Conservation (phyloP, 176 grass and related monocot species). For the Canna indica region DNA sequence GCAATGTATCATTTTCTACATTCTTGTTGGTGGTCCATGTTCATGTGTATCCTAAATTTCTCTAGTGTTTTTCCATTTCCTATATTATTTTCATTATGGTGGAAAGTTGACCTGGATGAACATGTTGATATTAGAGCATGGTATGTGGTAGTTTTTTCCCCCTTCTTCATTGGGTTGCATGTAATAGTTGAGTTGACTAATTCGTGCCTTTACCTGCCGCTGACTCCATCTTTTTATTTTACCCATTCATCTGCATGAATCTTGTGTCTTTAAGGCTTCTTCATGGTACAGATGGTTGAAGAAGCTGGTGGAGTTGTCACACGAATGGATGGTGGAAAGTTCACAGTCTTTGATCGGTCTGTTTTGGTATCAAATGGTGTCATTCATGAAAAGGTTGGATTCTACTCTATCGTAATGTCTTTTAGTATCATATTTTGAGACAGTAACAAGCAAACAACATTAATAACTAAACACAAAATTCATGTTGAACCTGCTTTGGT, state of each 20-base stretch:
- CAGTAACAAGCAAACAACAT: neutral
- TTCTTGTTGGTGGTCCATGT: too few species aligned
- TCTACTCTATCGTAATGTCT: neutral
- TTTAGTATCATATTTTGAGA: neutral
- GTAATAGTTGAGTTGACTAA: neutral
- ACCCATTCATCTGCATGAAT: neutral
- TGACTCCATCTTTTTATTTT: neutral
- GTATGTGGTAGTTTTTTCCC: neutral
- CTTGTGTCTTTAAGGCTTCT: neutral
- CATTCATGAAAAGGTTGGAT: conserved; percentile 56
- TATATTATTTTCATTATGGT: too few species aligned
- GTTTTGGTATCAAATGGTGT: conserved; percentile 76
- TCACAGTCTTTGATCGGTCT: conserved; percentile 91
- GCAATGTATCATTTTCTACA: too few species aligned
- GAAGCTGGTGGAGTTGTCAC: conserved; percentile 81
- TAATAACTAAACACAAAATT: neutral
- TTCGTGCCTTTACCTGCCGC: neutral
- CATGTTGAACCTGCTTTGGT: too few species aligned
- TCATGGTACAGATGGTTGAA: conserved; percentile 67
- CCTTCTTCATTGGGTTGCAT: neutral
- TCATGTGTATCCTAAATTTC: too few species aligned
- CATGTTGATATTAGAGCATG: too few species aligned
- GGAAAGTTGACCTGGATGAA: too few species aligned
- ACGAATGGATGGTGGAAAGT: conserved; percentile 81
- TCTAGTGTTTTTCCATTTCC: too few species aligned